Evolutionary conservation across 768 basidiomycete species (phyloP), one percentile per base, ranked within the genome.

Genomic region (Cyclocybe cylindracea): DNA sequence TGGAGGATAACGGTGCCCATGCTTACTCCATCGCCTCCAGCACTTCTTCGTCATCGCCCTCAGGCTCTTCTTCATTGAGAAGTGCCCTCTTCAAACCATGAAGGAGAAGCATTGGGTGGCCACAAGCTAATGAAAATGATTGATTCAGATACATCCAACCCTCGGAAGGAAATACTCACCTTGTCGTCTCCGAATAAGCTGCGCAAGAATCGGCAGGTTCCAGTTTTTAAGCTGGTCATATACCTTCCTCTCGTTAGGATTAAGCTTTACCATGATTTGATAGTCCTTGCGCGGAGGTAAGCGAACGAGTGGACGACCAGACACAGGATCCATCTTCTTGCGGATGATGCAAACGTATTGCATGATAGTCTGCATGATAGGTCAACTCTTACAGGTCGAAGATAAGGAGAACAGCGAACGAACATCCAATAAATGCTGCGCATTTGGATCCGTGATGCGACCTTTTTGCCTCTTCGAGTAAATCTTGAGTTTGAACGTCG

Each of bases 171-270:
- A 39, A 16, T 4, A 32, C 7, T 44, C 5, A 11, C 57, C 53
- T 55, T 58, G 53, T 32, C 57, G 50, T 10, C 54, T 18, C n/a
- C 50, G 39, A 24, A 39, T 49, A 16, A 58, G 24, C 42, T 46
- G 44, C 8, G 50, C 53, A 11, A 58, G 50, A 8, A 40, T 36
- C 11, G 18, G 36, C 7, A 55, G 39, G 3, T 5, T 13, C 18
- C 19, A 13, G 9, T 18, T n/a, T 31, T 47, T 42, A 39, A 55
- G 38, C 5, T 39, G 34, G 3, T 46, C n/a, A 49, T 58, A 46
- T 6, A 53, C 32, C 8, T 2, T 2, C 13, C 41, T 29, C 14
- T 58, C 57, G 7, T 40, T 33, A 10, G 24, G 3, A 19, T 44
- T 46, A 4, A 58, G 42, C 1, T 37, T 34, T 7, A 58, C 46